These are phyloP conservation scores for Blastomyces percursus DNA, from an alignment of 2,329 filamentous ascomycete species.

Conservation along the genomic window DNA sequence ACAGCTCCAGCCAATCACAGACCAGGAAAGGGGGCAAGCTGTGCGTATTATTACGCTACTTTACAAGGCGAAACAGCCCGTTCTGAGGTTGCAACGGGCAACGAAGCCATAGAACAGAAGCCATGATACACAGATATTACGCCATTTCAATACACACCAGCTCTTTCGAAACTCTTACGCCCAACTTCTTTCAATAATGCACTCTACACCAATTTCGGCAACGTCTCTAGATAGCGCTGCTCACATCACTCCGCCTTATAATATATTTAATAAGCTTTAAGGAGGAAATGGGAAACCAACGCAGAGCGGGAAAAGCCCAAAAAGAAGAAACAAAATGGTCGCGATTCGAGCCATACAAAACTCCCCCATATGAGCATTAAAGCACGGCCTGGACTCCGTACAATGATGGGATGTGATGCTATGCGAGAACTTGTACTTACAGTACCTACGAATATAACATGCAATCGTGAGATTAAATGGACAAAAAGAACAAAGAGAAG, in stretches of 20 bases:
- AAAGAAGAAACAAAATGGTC: neutral
- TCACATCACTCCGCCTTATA: too few relatives aligned
- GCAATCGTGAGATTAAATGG: neutral
- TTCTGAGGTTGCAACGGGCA: conserved; percentile 6
- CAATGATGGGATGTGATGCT: neutral
- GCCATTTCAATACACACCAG: conserved; percentile 5
- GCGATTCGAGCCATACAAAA: neutral
- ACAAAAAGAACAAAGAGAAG: neutral
- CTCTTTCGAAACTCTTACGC: neutral
- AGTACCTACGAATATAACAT: neutral
- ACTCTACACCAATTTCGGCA: too few relatives aligned
- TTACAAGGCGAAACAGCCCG: conserved; percentile 4
- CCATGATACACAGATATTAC: neutral
- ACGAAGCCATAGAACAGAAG: neutral
- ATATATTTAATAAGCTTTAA: neutral
- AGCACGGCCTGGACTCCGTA: neutral
- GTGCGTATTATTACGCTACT: neutral
- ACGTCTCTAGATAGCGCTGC: too few relatives aligned
- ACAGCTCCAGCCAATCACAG: neutral
- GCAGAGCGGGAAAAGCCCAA: neutral
- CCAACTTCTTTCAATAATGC: too few relatives aligned
- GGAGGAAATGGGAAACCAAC: neutral
- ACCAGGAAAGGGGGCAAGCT: neutral
- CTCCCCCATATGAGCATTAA: neutral
- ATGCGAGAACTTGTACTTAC: neutral